phyloP scores from a whole-genome alignment of 768 basidiomycete genomes.

The Naematelia encephala region DNA sequence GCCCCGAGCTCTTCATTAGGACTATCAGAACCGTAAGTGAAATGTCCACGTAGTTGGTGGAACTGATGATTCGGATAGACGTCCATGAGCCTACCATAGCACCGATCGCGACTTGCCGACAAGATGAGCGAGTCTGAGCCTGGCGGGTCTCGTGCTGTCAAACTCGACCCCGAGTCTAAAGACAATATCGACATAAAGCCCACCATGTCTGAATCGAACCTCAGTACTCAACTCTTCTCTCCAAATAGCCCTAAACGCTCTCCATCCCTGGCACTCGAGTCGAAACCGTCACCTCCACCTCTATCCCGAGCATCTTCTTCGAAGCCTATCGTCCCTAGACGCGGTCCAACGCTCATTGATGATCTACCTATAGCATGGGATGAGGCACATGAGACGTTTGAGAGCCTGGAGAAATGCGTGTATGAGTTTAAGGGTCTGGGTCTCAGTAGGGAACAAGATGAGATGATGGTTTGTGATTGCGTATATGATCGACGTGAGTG shows the following conservation, averaged over 20 bases:
- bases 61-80: background rate
- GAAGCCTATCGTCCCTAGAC: background rate
- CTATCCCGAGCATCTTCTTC: background rate
- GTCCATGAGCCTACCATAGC: background rate
- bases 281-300: background rate
- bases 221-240: background rate
- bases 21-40: too few relatives aligned
- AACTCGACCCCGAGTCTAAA: background rate
- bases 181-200: background rate
- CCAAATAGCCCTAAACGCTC: background rate
- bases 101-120: background rate
- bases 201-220: background rate
- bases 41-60: too few relatives aligned
- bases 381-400: slow-evolving; percentile 69
- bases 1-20: too few relatives aligned
- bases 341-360: slow-evolving; percentile 58
- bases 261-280: background rate
- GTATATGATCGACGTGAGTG: slow-evolving; percentile 75
- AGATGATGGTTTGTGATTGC: slow-evolving; percentile 96
- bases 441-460: slow-evolving; percentile 78
- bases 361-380: slow-evolving; percentile 74
- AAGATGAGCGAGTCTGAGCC: background rate
- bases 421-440: slow-evolving; percentile 86
- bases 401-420: slow-evolving; percentile 69
- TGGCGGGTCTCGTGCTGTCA: background rate